phyloP scores from a whole-genome alignment of 2,329 filamentous ascomycete genomes.

The Hypoxylon sp. region DNA sequence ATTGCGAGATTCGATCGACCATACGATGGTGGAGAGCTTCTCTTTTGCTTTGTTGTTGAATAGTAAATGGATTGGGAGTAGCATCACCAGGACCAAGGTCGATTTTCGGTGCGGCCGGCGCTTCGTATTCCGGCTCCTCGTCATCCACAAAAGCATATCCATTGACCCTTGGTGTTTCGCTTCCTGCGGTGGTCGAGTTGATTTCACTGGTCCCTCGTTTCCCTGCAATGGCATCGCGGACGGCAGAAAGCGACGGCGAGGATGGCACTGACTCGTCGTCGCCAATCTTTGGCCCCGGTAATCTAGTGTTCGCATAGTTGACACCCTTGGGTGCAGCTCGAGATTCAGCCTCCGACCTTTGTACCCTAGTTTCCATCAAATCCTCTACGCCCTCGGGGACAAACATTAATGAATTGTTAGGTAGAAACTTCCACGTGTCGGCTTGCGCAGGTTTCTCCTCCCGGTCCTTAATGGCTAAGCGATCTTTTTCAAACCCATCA shows the following conservation, averaged over 20 bases:
- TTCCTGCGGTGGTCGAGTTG: conserved; percentile 67
- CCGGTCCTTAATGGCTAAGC: conserved; percentile 70
- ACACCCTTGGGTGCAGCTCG: conserved; percentile 80
- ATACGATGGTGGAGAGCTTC: conserved; percentile 87
- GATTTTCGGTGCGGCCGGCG: conserved; percentile 55
- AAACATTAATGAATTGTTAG: conserved; percentile 92
- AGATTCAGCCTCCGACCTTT: conserved; percentile 74
- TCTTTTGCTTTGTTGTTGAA: conserved; percentile 76
- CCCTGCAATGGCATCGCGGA: conserved; percentile 85
- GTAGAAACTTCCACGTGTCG: conserved; percentile 76
- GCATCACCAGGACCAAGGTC: conserved; percentile 67
- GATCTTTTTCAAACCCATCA: conserved; percentile 65
- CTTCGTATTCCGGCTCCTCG: conserved; percentile 64
- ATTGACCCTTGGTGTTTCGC: conserved; percentile 88
- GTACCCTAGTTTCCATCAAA: conserved; percentile 66
- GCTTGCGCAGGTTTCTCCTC: conserved; percentile 79
- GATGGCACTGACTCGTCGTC: conserved; percentile 63
- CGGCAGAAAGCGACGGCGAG: conserved; percentile 84
- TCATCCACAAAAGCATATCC: conserved; percentile 96
- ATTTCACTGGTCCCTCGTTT: conserved; percentile 68
- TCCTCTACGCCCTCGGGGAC: conserved; percentile 71
- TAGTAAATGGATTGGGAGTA: conserved; percentile 81
- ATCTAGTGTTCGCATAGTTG: conserved; percentile 83
- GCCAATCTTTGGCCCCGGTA: conserved; percentile 61
- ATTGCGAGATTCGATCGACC: conserved; percentile 81